Percentiles rank a stretch among this genome's conserved stretches.
Evolutionary conservation across 2,329 filamentous ascomycete species (phyloP).

Genomic region (Colletotrichum navitas): DNA sequence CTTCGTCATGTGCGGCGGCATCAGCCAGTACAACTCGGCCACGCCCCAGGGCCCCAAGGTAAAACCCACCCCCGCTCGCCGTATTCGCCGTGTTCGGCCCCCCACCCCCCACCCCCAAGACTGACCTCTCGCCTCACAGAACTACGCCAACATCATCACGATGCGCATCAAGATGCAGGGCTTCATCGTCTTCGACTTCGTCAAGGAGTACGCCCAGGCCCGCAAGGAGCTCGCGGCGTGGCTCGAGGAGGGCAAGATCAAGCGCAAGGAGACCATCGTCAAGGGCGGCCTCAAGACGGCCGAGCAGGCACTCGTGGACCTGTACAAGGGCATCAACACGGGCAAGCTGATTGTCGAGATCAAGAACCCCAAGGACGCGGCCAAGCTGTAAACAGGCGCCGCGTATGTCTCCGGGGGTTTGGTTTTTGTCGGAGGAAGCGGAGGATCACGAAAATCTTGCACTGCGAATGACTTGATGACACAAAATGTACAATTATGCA

Average conservation of each 20-base stretch:
- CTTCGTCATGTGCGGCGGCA: constrained; percentile 79
- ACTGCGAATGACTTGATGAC: constrained; percentile 35
- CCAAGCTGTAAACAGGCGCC: constrained; percentile 27
- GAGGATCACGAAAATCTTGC: neutral
- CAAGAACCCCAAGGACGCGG: constrained; percentile 50
- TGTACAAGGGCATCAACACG: constrained; percentile 78
- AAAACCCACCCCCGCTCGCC: constrained; percentile 36
- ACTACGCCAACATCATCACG: constrained; percentile 64
- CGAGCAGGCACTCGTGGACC: constrained; percentile 70
- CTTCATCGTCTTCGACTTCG: constrained; percentile 80
- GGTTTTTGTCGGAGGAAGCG: neutral
- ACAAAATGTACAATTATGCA: constrained; percentile 22
- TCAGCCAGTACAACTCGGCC: constrained; percentile 76
- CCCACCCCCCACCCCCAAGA: no score
- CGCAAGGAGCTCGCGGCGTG: constrained; percentile 73
- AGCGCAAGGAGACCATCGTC: constrained; percentile 78
- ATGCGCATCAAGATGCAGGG: constrained; percentile 75
- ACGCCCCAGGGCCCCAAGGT: constrained; percentile 68
- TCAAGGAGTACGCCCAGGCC: constrained; percentile 68
- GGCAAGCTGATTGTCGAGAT: constrained; percentile 73
- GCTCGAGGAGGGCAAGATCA: constrained; percentile 79
- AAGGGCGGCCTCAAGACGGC: constrained; percentile 75
- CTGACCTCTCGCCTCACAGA: constrained; percentile 49
- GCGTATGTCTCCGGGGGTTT: no score
- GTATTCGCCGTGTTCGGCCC: neutral